These are phyloP conservation scores for Yueomyces sp. DNA, from an alignment of 1,139 yeast species.

Conservation along the genomic window DNA sequence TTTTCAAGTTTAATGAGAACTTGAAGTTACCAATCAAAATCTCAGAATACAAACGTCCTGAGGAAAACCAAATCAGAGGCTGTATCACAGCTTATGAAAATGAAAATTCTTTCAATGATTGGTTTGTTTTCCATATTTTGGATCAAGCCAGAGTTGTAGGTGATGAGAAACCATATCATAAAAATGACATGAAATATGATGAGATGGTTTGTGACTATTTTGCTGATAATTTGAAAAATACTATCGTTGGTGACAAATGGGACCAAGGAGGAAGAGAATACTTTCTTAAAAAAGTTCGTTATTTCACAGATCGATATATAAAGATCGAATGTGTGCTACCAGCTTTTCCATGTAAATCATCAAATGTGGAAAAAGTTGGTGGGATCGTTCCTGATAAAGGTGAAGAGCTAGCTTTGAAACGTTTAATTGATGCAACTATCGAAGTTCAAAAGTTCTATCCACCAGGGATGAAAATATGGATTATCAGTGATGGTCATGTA, in stretches of 20 bases:
- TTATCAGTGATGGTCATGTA: conserved; percentile 56
- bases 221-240: conserved; percentile 34
- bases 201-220: conserved; percentile 27
- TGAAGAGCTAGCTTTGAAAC: conserved; percentile 29
- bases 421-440: conserved; percentile 22
- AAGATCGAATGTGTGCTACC: conserved; percentile 47
- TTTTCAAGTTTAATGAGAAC: conserved; percentile 12
- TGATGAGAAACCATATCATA: conserved; percentile 9
- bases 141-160: conserved; percentile 21
- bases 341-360: conserved; percentile 54
- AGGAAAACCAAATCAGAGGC: conserved; percentile 26
- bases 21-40: conserved; percentile 16
- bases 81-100: conserved; percentile 21
- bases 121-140: conserved; percentile 27
- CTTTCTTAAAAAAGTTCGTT: conserved; percentile 31
- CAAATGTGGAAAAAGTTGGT: conserved; percentile 41
- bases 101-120: conserved; percentile 24
- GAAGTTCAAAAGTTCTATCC: conserved; percentile 32
- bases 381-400: conserved; percentile 39
- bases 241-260: conserved; percentile 39
- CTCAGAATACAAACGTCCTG: conserved; percentile 18
- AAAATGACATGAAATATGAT: conserved; percentile 14
- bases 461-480: conserved; percentile 44
- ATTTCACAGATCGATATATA: conserved; percentile 35
- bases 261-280: conserved; percentile 30